A percentile compares a stretch with the other conserved stretches of the same genome.
phyloP scores from a whole-genome alignment of 805 yeast species.

The Lipomyces mesembrius region DNA sequence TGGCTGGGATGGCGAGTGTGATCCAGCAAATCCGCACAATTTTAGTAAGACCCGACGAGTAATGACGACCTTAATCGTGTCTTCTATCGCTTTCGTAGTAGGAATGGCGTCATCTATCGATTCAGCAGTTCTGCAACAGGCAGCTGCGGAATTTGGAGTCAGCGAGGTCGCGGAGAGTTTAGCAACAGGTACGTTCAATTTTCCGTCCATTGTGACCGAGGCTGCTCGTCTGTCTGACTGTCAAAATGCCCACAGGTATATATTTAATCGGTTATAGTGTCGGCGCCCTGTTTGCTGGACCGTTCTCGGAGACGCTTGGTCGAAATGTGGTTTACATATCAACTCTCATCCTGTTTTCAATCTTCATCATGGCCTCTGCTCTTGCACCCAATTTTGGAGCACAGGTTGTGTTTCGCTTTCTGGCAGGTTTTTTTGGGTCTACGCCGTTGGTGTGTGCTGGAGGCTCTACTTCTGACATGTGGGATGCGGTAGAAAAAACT shows the following conservation, averaged over 20 bases:
- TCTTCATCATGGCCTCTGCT: slow-evolving; percentile 38
- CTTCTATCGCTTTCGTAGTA: slow-evolving; percentile 30
- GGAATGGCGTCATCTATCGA: slow-evolving; percentile 33
- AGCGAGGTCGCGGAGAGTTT: slow-evolving; percentile 31
- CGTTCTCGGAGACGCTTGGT: slow-evolving; percentile 72
- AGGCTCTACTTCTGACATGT: slow-evolving; percentile 79
- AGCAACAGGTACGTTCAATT: slow-evolving; percentile 27
- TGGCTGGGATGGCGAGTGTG: slow-evolving; percentile 33
- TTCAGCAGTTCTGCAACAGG: slow-evolving; percentile 31
- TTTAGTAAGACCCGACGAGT: slow-evolving; percentile 15
- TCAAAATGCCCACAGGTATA: slow-evolving; percentile 37
- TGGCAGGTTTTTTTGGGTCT: slow-evolving; percentile 76
- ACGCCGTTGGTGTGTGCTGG: slow-evolving; percentile 90
- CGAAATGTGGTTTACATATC: slow-evolving; percentile 63
- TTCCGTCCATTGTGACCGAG: background rate
- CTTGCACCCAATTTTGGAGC: slow-evolving; percentile 63
- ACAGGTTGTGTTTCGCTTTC: slow-evolving; percentile 68
- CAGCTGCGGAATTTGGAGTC: slow-evolving; percentile 29
- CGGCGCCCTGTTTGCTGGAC: slow-evolving; percentile 53
- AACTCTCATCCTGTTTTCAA: slow-evolving; percentile 45
- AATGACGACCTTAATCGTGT: slow-evolving; percentile 27
- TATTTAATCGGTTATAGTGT: slow-evolving; percentile 69
- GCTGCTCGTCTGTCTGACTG: background rate
- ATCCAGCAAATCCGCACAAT: slow-evolving; percentile 32
- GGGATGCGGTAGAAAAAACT: slow-evolving; percentile 45